Evolutionary conservation across 768 basidiomycete genomes (phyloP).

Genomic region (Mycena leptocephala): DNA sequence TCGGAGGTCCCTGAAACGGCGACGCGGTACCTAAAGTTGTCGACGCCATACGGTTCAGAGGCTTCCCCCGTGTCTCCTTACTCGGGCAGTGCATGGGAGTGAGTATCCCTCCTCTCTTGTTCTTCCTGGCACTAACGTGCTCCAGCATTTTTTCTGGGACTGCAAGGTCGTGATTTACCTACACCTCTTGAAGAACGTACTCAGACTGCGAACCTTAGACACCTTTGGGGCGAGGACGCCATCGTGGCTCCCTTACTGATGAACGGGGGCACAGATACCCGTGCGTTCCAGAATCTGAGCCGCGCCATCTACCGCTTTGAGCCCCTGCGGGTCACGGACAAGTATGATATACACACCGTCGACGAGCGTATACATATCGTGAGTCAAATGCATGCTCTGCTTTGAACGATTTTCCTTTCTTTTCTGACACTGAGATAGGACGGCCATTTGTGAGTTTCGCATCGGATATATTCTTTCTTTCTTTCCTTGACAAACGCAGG

Average conservation of each 20-base stretch:
- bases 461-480: not conserved
- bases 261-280: constrained; percentile 24
- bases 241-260: constrained; percentile 19
- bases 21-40: constrained; percentile 17
- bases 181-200: not conserved
- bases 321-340: not conserved
- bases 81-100: constrained; percentile 26
- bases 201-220: not conserved
- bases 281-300: constrained; percentile 20
- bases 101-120: not conserved
- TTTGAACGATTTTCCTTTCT: not conserved
- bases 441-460: not conserved
- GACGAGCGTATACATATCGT: constrained; percentile 26
- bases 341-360: constrained; percentile 19
- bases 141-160: constrained; percentile 21
- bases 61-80: constrained; percentile 28
- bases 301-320: constrained; percentile 28
- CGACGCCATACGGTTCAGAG: constrained; percentile 3
- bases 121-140: not conserved
- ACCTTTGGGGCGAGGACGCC: constrained; percentile 19
- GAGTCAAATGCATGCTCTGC: not conserved
- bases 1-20: not conserved
- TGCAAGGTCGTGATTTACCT: not conserved
- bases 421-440: not conserved
- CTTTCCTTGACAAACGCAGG: not conserved